Evolutionary conservation across 306 rosid genomes (phyloP).

Genomic region (Prunus persica): Prunus_persica_NCBIv2 NC_034016.1:11829501-11830000

Average conservation of each 20-base stretch:
- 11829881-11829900: too few relatives aligned
- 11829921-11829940: too few relatives aligned
- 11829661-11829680: not conserved
- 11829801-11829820: not conserved
- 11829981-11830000: not conserved
- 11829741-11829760: not conserved
- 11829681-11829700: not conserved
- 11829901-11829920: too few relatives aligned
- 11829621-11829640: not conserved
- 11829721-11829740: not conserved
- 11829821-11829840: too few relatives aligned
- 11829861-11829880: too few relatives aligned
- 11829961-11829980: not conserved
- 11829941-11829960: too few relatives aligned
- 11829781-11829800: too few relatives aligned
- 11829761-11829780: too few relatives aligned
- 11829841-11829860: too few relatives aligned
- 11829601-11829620: not conserved
- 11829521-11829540: not conserved
- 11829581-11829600: not conserved
- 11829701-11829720: not conserved
- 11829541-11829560: not conserved
- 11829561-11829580: conserved; percentile 15
- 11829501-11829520: conserved; percentile 4
- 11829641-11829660: not conserved